Conservation (phyloP, 2,329 filamentous ascomycete species). For the Emergomyces pasteurianus region DNA sequence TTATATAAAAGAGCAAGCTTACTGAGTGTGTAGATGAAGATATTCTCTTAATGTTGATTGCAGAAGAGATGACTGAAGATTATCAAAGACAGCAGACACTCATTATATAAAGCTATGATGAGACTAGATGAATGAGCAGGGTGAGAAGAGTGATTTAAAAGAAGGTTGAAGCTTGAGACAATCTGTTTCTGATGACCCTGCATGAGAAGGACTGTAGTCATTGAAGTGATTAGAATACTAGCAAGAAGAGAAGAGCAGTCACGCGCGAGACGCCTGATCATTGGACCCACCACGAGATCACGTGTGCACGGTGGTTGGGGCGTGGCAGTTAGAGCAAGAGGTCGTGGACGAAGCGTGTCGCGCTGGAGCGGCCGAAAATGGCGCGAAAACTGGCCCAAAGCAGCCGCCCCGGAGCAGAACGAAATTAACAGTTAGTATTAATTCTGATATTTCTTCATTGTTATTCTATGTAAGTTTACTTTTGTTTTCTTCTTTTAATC, state of each 20-base stretch:
- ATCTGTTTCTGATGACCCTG: not conserved
- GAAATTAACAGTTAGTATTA: slow-evolving; percentile 1
- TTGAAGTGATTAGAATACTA: not conserved
- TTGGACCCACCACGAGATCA: not conserved
- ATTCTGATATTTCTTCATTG: too few species aligned
- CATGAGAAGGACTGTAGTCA: not conserved
- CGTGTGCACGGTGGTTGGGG: not conserved
- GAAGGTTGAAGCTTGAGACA: not conserved
- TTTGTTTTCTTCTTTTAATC: too few species aligned
- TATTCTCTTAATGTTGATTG: not conserved
- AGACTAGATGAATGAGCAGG: not conserved
- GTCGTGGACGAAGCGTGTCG: not conserved
- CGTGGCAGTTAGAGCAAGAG: not conserved
- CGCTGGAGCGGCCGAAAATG: not conserved
- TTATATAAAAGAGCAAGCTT: not conserved
- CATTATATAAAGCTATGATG: not conserved
- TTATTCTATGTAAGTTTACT: too few species aligned
- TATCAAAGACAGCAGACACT: not conserved
- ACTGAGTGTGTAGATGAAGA: not conserved
- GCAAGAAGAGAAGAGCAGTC: not conserved
- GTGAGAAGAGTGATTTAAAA: not conserved
- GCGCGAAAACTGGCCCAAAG: not conserved
- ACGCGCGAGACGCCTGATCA: not conserved
- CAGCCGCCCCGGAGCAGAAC: not conserved
- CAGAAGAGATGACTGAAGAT: not conserved